A percentile compares a stretch with the other conserved stretches of the same genome.
Evolutionary conservation across 2,329 filamentous ascomycete genomes (phyloP).

Genomic region (Remersonia thermophila): DNA sequence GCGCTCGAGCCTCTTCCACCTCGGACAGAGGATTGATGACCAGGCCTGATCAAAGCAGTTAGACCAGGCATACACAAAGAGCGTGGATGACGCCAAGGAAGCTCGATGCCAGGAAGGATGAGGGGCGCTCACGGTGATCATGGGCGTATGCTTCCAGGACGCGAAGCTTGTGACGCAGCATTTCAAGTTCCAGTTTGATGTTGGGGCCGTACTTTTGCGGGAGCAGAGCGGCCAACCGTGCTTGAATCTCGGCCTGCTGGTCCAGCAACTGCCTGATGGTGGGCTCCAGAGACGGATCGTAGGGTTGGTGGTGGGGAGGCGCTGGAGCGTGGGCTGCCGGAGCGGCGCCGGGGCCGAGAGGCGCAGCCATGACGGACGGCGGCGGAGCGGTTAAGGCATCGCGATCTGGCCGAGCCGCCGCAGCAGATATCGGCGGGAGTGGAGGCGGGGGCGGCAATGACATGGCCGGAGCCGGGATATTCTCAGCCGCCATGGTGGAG

Average conservation of each 20-base stretch:
- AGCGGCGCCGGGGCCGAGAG: conserved; percentile 9
- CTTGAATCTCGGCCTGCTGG: conserved; percentile 42
- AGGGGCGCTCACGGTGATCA: conserved; percentile 34
- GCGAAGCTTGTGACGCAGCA: conserved; percentile 43
- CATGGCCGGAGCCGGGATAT: conserved; percentile 12
- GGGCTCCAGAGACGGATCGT: conserved; percentile 30
- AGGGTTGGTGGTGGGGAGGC: conserved; percentile 13
- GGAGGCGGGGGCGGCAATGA: conserved; percentile 7
- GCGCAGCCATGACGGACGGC: conserved; percentile 7
- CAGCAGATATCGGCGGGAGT: conserved; percentile 6
- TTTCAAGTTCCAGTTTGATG: conserved; percentile 37
- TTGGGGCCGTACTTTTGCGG: conserved; percentile 36
- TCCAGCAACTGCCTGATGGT: conserved; percentile 34
- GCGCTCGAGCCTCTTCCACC: conserved; percentile 42
- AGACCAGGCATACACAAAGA: conserved; percentile 11
- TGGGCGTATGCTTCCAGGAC: conserved; percentile 36
- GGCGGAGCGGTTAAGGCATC: conserved; percentile 12
- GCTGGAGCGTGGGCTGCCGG: conserved; percentile 6
- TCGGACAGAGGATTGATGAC: conserved; percentile 37
- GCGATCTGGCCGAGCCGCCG: conserved; percentile 11
- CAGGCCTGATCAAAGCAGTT: conserved; percentile 23
- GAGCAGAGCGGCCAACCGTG: conserved; percentile 36
- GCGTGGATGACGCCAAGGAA: too few relatives aligned
- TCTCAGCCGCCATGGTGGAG: conserved; percentile 15
- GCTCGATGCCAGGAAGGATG: too few relatives aligned